Evolutionary conservation across 148 eudicot genomes (phyloP), one percentile per base, ranked within the genome.

Genomic region (Camellia japonica): DNA sequence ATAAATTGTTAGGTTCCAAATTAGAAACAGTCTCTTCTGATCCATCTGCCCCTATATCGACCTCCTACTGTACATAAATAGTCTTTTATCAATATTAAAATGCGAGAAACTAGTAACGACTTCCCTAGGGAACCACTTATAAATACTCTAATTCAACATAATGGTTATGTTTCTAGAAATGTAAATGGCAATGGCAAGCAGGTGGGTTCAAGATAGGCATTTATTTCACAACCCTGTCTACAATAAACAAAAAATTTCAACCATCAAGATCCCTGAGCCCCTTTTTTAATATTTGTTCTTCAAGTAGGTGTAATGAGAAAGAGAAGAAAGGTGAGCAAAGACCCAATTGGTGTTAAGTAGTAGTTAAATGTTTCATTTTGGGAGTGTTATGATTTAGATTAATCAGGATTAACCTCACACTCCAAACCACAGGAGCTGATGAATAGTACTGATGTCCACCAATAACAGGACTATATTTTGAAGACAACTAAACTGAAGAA

Each of bases 41-140:
- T 76, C 93, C 92, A 84, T 90, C 89, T 51, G 87, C 88, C 65
- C 78, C 82, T 16, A 87, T 87, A 46, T 90, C 87, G 47, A 96
- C 87, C 84, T 90, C 93, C 85, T 96, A 97, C 98, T 96, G 90
- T 41, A 80, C 2, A 75, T 43, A 18, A 56, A 43, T 18, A 80
- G 54, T 43, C 38, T 75, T 43, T 43, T 16, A 52, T 68, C 13
- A 44, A 55, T 70, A 19, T 46, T 44, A 68, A 4, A 49, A 49
- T 49, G 6, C 0, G 6, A 38, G 52, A 63, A 61, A 20, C 62
- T 14, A 71, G 38, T 5, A 71, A 61, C 1, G 19, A 7, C 63
- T 14, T 42, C 5, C 77, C 3, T 38, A 18, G 77, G 49, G 61
- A 58, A 74, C 56, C 30, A 74, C 16, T 55, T 55, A 13, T 6